phyloP scores from a whole-genome alignment of 208 protist species.

The Leptomonas pyrrhocoris region DNA sequence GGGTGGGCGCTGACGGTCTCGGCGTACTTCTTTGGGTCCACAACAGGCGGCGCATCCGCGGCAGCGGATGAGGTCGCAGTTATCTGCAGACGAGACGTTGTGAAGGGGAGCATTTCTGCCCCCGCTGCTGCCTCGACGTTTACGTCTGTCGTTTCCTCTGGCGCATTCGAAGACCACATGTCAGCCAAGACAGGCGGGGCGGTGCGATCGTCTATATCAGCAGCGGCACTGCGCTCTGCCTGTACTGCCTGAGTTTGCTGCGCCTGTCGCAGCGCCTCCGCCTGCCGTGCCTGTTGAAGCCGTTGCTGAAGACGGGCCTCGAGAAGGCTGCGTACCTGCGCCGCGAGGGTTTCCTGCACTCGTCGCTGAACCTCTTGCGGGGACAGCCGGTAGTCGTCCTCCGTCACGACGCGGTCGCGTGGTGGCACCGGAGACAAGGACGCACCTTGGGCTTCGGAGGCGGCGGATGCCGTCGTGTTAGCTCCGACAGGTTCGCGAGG shows the following conservation, averaged over 20 bases:
- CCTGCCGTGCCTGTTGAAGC: constrained; percentile 13
- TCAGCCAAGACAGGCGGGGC: not conserved
- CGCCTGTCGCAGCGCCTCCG: constrained; percentile 1
- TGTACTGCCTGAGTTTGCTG: not conserved
- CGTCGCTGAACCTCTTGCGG: constrained; percentile 25
- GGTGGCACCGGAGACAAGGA: not conserved
- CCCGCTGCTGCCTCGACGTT: not conserved
- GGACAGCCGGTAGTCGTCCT: constrained; percentile 22
- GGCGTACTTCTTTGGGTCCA: not conserved
- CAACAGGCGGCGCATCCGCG: not conserved
- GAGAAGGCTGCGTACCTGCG: constrained; percentile 26
- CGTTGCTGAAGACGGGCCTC: constrained; percentile 26
- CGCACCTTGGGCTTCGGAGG: no score
- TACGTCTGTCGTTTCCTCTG: not conserved
- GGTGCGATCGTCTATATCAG: not conserved
- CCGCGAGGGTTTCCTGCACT: constrained; percentile 24
- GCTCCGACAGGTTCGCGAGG: not conserved
- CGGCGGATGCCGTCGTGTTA: not conserved
- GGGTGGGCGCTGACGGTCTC: constrained; percentile 5
- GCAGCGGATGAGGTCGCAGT: no score
- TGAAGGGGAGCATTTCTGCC: not conserved
- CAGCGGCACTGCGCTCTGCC: not conserved
- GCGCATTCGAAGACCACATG: not conserved
- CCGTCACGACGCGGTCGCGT: constrained; percentile 7
- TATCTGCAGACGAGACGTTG: not conserved